phyloP scores from a whole-genome alignment of 306 rosid genomes.

The Mucuna pruriens region DNA sequence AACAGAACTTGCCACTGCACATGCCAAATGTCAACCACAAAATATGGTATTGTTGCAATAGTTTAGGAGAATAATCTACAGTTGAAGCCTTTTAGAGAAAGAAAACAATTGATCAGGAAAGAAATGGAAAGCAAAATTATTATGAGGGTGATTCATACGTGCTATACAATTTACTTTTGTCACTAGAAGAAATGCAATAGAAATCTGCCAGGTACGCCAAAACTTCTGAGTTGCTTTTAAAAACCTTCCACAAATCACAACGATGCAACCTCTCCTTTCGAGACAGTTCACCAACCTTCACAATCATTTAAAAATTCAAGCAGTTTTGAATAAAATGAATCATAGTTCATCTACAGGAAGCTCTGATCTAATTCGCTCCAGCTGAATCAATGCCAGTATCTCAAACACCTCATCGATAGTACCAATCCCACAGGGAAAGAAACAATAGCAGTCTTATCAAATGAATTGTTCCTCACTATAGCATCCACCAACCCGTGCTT shows the following conservation, averaged over 20 bases:
- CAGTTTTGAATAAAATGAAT: conserved; percentile 70
- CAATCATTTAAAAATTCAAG: conserved; percentile 69
- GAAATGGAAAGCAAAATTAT: not conserved
- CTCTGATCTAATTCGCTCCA: conserved; percentile 79
- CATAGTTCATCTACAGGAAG: conserved; percentile 76
- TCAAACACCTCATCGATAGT: conserved; percentile 91
- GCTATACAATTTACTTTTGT: conserved; percentile 34
- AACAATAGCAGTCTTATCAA: conserved; percentile 74
- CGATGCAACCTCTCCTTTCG: conserved; percentile 74
- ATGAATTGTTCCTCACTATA: conserved; percentile 60
- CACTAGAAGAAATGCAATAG: conserved; percentile 50
- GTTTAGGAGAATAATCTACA: not conserved
- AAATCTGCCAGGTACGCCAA: conserved; percentile 69
- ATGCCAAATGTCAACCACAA: not conserved
- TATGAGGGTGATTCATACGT: conserved; percentile 28
- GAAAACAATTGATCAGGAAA: not conserved
- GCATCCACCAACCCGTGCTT: conserved; percentile 95
- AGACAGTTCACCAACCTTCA: conserved; percentile 73
- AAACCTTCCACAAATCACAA: conserved; percentile 83
- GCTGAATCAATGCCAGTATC: conserved; percentile 77
- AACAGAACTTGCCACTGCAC: not conserved
- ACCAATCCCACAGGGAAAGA: conserved; percentile 93
- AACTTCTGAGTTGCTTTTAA: conserved; percentile 72
- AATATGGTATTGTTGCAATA: not conserved
- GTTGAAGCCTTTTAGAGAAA: not conserved